Evolutionary conservation across 1,284 basidiomycete genomes (phyloP), one percentile per base, ranked within the genome.

Genomic region (Xerocomus minutiporus): DNA sequence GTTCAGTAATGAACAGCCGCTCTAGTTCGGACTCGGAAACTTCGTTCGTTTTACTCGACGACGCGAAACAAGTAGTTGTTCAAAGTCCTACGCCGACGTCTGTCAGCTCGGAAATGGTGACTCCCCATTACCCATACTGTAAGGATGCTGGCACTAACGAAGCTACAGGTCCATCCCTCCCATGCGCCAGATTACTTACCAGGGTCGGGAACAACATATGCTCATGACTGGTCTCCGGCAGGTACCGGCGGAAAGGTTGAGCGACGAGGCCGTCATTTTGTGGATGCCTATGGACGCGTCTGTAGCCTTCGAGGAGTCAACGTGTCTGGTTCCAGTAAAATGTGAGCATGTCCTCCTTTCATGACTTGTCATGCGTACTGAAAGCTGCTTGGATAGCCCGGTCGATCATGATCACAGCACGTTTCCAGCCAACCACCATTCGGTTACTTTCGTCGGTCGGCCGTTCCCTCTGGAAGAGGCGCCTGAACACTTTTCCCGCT

Each of bases 401-500:
- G 71, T 73, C 13, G 79, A 88, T 63, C 76, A 84, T 60, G 75
- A 83, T 50, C 75, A 86, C 54, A 74, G 76, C 46, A 73, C 75
- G 2, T 89, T 91, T 59, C 87, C 85, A 41, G 73, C 75, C 8
- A 77, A 83, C 51, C 80, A 81, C 42, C 71, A 80, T 46, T 68
- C 72, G 3, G 84, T 88, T 2, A 91, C 84, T 1, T 95, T 94
- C 63, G 84, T 93, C 38, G 86, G 85, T 13, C 74, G 89, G 29
- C 92, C 93, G 1, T 94, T 95, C 64, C 86, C 91, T 12, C 71
- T 95, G 1, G 81, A 86, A 48, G 86, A 94, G 57, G 93, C 93
- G 0, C 86, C 81, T 20, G 82, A 90, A 57, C 91, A 95, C 65
- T 86, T 94, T 66, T 77, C 85, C 1, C 75, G 92, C 51, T 73